Evolutionary conservation across 1,284 basidiomycete genomes (phyloP).

Genomic region (Kwoniella shivajii): DNA sequence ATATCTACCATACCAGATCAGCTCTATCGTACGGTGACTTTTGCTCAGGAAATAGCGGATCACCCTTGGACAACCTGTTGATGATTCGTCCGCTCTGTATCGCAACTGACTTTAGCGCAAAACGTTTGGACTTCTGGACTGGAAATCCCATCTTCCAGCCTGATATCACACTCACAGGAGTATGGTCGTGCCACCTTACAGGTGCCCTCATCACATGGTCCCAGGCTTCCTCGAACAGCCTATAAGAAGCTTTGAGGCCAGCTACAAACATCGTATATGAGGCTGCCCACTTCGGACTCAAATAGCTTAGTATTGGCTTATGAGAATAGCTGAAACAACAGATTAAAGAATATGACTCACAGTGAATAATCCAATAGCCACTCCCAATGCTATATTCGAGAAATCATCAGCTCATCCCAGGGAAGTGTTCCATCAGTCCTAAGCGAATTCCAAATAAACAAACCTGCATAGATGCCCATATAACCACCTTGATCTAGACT

Average conservation of each 20-base stretch:
- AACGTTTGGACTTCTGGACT: too few relatives aligned
- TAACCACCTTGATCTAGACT: slow-evolving; percentile 37
- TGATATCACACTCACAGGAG: slow-evolving; percentile 24
- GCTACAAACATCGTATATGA: slow-evolving; percentile 28
- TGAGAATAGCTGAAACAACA: neutral
- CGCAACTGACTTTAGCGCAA: too few relatives aligned
- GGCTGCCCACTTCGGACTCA: slow-evolving; percentile 16
- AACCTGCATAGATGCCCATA: slow-evolving; percentile 40
- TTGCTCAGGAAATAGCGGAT: neutral
- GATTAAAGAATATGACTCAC: slow-evolving; percentile 6
- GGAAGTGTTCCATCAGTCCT: neutral
- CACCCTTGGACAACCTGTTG: slow-evolving; percentile 61
- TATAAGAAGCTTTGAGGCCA: slow-evolving; percentile 30
- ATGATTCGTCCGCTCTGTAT: slow-evolving; percentile 62
- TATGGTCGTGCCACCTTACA: slow-evolving; percentile 33
- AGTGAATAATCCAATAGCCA: slow-evolving; percentile 22
- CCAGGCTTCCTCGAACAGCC: slow-evolving; percentile 29
- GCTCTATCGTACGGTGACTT: neutral
- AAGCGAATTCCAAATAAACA: neutral
- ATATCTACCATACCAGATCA: slow-evolving; percentile 22
- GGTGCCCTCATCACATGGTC: slow-evolving; percentile 29
- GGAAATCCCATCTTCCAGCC: too few relatives aligned
- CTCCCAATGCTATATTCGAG: slow-evolving; percentile 8
- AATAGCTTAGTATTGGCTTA: neutral
- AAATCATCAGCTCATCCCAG: neutral